Conservation (phyloP, 2,329 filamentous ascomycete species). For the Beauveria scarabaeidicola region DNA sequence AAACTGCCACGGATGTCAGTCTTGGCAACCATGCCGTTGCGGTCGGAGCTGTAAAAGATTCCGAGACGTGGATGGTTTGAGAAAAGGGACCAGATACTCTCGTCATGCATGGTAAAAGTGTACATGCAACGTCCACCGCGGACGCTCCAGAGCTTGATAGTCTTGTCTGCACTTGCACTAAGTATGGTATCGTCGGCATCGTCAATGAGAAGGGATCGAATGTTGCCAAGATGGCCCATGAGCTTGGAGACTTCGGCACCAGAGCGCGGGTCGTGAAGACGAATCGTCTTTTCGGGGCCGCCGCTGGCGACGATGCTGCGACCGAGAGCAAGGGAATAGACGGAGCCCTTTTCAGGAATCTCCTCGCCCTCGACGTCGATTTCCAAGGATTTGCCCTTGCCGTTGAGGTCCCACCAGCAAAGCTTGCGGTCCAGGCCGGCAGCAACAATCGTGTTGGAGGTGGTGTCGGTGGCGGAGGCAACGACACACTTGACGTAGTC, state of each 20-base stretch:
- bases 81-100: conserved; percentile 93
- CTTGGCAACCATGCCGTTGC: conserved; percentile 89
- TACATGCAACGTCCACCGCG: conserved; percentile 94
- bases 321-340: conserved; percentile 80
- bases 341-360: conserved; percentile 79
- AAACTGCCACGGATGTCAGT: conserved; percentile 74
- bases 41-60: conserved; percentile 91
- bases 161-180: conserved; percentile 92
- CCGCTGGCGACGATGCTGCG: conserved; percentile 81
- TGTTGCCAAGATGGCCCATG: conserved; percentile 90
- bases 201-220: conserved; percentile 84
- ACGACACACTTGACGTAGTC: conserved; percentile 96
- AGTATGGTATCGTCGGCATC: conserved; percentile 84
- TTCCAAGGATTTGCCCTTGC: conserved; percentile 74
- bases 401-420: conserved; percentile 86
- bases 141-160: conserved; percentile 96
- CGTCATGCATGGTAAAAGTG: conserved; percentile 97
- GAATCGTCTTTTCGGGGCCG: conserved; percentile 85
- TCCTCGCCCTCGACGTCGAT: conserved; percentile 83
- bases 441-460: conserved; percentile 81
- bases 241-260: conserved; percentile 93
- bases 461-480: conserved; percentile 52
- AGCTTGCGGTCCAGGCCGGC: conserved; percentile 90
- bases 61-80: conserved; percentile 78
- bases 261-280: conserved; percentile 83